Evolutionary conservation across 2,329 filamentous ascomycete species (phyloP), one percentile per base, ranked within the genome.

Genomic region (Delphinella strobiligena): DNA sequence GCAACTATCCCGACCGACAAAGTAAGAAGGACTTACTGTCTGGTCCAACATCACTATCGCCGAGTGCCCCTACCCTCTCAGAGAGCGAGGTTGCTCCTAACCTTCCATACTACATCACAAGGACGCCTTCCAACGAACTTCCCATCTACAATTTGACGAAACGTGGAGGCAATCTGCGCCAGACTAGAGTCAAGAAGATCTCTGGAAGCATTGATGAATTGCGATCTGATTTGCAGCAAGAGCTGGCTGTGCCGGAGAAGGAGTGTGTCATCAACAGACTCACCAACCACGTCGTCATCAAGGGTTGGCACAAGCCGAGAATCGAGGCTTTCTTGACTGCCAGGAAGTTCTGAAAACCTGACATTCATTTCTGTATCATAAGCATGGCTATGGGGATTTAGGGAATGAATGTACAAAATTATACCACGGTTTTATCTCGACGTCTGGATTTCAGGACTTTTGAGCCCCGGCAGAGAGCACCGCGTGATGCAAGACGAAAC

Each of bases 101-200:
- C 36, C 59, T 75, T 19, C 71, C 75, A 9, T 94, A 87, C 66
- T 71, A 78, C 51, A 71, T 96, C 47, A 68, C 68, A 37, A 80
- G 86, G 45, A 89, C 85, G 3, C 64, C 69, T 1, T 79, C 74
- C 29, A 74, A 77, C 35, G 76, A 85, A 48, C 66, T 91, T 2
- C 78, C 85, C 17, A 73, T 96, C 33, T 98, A 96, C 63, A 68
- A 78, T 12, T 68, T 77, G 48, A 67, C 63, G 47, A 88, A 84
- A 64, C 71, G 76, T 10, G 86, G 86, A 38, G 84, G 85, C 11
- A 91, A 83, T 48, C 69, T 78, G 54, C 75, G 78, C 51, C 62
- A 82, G 52, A 93, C 89, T 4, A 61, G 75, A 41, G 63, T 98
- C 41, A 82, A 86, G 58, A 87, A 83, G 61, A 72, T 89, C 36